Percentiles rank a stretch among this genome's conserved stretches.
phyloP scores from a whole-genome alignment of 176 grass and related monocot genomes.

The Alopecurus myosuroides region DNA sequence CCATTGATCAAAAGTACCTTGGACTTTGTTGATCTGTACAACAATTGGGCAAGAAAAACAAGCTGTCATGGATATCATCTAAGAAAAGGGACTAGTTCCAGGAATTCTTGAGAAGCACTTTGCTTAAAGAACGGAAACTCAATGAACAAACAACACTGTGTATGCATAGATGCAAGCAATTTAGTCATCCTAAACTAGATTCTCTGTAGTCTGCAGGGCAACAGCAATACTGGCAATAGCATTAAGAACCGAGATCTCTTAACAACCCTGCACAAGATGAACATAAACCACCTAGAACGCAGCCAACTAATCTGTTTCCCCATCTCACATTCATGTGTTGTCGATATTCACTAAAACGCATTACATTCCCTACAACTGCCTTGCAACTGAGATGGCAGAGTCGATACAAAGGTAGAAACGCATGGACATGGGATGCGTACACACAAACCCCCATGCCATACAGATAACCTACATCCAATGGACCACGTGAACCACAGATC shows the following conservation, averaged over 20 bases:
- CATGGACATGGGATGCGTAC: neutral
- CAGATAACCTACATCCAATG: neutral
- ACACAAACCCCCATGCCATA: neutral
- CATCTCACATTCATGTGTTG: neutral
- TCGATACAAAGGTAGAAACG: neutral
- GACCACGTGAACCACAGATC: neutral
- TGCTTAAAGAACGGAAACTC: neutral
- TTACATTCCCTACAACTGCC: neutral
- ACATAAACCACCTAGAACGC: neutral
- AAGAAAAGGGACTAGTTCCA: neutral
- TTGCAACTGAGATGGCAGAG: neutral
- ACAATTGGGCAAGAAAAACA: neutral
- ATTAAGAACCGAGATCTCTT: neutral
- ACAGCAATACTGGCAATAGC: neutral
- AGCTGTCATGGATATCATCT: neutral
- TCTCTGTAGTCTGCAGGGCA: neutral
- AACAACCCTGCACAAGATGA: neutral
- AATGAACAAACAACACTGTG: neutral
- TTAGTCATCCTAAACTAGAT: neutral
- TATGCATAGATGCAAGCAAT: neutral
- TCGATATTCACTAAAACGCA: neutral
- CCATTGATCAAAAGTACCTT: constrained; percentile 77
- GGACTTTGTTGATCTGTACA: constrained; percentile 72
- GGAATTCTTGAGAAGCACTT: neutral
- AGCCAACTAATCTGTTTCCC: neutral